These are phyloP conservation scores for Mycena latifolia DNA, from an alignment of 768 basidiomycete genomes.

Conservation along the genomic window DNA sequence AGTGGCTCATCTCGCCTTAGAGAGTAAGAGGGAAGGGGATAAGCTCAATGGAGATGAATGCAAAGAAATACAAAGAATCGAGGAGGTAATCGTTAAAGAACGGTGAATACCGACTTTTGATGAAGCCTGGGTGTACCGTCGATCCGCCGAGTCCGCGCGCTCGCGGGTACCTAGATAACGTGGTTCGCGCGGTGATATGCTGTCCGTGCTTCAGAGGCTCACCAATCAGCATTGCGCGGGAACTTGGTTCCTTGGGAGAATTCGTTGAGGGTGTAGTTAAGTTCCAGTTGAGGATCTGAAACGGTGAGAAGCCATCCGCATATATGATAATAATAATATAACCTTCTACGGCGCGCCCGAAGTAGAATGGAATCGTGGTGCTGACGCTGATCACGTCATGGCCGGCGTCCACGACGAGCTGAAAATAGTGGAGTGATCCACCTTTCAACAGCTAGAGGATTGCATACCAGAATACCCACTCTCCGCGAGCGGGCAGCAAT, in stretches of 20 bases:
- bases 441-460: too few relatives aligned
- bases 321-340: neutral
- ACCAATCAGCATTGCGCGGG: conserved; percentile 42
- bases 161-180: neutral
- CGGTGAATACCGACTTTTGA: too few relatives aligned
- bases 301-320: neutral
- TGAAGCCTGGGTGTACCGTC: too few relatives aligned
- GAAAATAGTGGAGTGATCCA: too few relatives aligned
- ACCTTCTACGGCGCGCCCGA: conserved; percentile 43
- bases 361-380: conserved; percentile 45
- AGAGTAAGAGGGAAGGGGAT: too few relatives aligned
- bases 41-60: too few relatives aligned
- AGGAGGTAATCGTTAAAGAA: too few relatives aligned
- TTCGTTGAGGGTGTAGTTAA: conserved; percentile 46
- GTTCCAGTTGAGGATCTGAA: conserved; percentile 41
- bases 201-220: neutral
- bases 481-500: too few relatives aligned
- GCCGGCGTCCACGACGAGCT: conserved; percentile 46
- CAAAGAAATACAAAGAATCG: too few relatives aligned
- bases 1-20: too few relatives aligned
- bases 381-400: conserved; percentile 42
- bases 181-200: neutral
- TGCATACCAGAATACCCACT: too few relatives aligned
- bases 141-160: too few relatives aligned
- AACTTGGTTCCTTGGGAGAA: conserved; percentile 43